A percentile compares a stretch with the other conserved stretches of the same genome.
Conservation (phyloP, 441 rosid species). For the Flueggea neowawraea region DNA sequence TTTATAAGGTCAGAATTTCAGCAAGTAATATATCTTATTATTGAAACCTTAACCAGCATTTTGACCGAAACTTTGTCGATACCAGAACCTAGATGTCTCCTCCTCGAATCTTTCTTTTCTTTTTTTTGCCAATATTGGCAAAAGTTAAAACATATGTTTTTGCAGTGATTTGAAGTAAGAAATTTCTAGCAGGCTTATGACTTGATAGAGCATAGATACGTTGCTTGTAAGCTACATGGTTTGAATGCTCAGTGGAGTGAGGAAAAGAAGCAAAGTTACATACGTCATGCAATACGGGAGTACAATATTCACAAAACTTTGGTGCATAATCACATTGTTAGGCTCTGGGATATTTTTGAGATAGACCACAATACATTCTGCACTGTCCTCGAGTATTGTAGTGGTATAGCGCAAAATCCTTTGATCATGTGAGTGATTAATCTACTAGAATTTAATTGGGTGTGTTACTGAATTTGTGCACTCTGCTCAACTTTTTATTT, state of each 20-base stretch:
- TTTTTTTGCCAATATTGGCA: conserved; percentile 53
- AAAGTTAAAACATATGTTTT: conserved; percentile 48
- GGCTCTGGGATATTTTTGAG: conserved; percentile 99
- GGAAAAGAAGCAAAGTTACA: conserved; percentile 98
- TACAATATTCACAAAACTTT: conserved; percentile 96
- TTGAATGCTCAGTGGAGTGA: conserved; percentile 99
- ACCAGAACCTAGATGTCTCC: not conserved
- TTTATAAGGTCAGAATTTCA: conserved; percentile 88
- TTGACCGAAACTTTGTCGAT: too few species aligned
- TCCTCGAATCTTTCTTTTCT: conserved; percentile 9
- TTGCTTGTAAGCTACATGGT: conserved; percentile 99
- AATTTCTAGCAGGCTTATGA: conserved; percentile 96
- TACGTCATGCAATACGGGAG: conserved; percentile 92
- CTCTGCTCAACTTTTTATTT: conserved; percentile 10
- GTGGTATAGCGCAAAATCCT: conserved; percentile 48
- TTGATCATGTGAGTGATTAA: not conserved
- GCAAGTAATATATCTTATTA: too few species aligned
- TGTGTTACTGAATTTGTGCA: not conserved
- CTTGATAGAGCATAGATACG: conserved; percentile 94
- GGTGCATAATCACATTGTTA: conserved; percentile 98
- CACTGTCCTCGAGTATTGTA: conserved; percentile 96
- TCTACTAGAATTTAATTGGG: not conserved
- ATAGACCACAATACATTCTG: conserved; percentile 98
- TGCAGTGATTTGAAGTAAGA: conserved; percentile 69
- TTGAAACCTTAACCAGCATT: too few species aligned